Evolutionary conservation across 345 rosid genomes (phyloP), one percentile per base, ranked within the genome.

Genomic region (Lepidium aucheri): DNA sequence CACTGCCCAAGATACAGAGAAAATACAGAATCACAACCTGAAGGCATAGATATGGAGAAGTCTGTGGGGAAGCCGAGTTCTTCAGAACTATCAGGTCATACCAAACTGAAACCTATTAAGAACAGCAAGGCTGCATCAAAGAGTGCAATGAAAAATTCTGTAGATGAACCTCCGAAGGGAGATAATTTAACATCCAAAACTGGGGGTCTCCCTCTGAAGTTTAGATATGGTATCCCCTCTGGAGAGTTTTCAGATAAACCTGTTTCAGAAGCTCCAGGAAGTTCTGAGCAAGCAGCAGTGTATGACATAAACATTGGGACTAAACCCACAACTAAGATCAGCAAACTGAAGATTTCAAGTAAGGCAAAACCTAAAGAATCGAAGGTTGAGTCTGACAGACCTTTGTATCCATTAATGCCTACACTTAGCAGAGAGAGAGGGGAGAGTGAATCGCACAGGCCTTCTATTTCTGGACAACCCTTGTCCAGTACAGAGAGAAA

Each of bases 1-100:
- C 73, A 90, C 83, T 94, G 99, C 79, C 99, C 97, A 12, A 90
- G 77, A 81, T 88, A 94, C 63, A 76, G 92, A 72, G 95, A 89
- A 78, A 90, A 86, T 69, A 83, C 86, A 45, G 97, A 90, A 34
- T 45, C 82, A 40, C 87, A 77, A 60, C 54, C 66, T 16, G 89
- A 86, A 60, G 56, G 82, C 45, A 63, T 74, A 3, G 87, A 86
- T 65, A 15, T 75, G 39, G 95, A 90, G 36, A 94, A 83, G 72
- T 49, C 79, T 68, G 67, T 76, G 3, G 88, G 70, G 26, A 90
- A 84, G 78, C 78, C 81, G 17, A 74, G 53, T 73, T 61, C 81
- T 7, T 53, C 78, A 34, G 97, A 94, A 46, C 74, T 78, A 36
- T 79, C 84, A 9, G 82, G 76, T 59, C 86, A 76, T 70, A 47